phyloP scores from a whole-genome alignment of 257 asterid species.

The Nicotiana sylvestris region DNA sequence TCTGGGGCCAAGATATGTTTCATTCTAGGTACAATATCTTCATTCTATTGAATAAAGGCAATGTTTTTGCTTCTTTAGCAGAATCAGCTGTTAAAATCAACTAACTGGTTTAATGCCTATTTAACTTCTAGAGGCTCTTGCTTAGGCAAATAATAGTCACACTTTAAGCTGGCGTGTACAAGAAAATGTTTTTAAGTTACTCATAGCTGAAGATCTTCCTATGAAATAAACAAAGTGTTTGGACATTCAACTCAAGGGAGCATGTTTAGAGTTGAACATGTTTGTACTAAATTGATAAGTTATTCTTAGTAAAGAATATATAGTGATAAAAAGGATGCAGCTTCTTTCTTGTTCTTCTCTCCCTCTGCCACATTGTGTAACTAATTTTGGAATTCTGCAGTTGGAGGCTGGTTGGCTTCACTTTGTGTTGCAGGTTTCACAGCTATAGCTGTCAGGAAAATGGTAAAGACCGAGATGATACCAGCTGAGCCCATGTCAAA shows the following conservation, averaged over 20 bases:
- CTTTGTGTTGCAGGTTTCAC: slow-evolving; percentile 84
- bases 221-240: background rate
- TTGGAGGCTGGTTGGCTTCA: slow-evolving; percentile 93
- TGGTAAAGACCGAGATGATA: slow-evolving; percentile 82
- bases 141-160: background rate
- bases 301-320: background rate
- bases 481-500: slow-evolving; percentile 91
- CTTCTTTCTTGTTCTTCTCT: background rate
- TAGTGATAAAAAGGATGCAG: background rate
- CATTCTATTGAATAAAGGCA: rapidly evolving
- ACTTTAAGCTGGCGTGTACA: background rate
- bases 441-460: slow-evolving; percentile 79
- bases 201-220: background rate
- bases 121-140: background rate
- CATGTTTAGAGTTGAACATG: background rate
- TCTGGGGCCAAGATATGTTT: slow-evolving; percentile 72
- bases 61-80: background rate
- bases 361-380: background rate
- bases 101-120: background rate
- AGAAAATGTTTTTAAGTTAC: background rate
- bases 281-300: background rate
- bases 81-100: background rate
- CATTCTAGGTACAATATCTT: slow-evolving; percentile 52
- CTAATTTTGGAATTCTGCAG: slow-evolving; percentile 36
- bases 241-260: background rate